These are phyloP conservation scores for Hygrophorus russula DNA, from an alignment of 768 basidiomycete species.

Conservation along the genomic window DNA sequence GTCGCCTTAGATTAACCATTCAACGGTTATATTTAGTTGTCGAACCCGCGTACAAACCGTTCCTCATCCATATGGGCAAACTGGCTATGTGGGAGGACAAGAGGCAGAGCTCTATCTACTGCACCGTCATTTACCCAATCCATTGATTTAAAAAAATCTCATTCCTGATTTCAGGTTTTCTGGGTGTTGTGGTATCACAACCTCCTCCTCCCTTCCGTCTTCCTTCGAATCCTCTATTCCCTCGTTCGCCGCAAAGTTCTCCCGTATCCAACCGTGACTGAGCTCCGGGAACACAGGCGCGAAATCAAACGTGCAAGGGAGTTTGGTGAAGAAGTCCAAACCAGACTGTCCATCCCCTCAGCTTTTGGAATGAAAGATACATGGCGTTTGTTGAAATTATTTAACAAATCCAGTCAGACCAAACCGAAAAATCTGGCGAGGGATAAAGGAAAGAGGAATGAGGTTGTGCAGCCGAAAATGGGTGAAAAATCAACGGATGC, in stretches of 20 bases:
- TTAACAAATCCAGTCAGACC: conserved; percentile 24
- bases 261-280: conserved; percentile 41
- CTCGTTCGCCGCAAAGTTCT: conserved; percentile 38
- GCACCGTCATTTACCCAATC: conserved; percentile 28
- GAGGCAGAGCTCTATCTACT: conserved; percentile 34
- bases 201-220: conserved; percentile 39
- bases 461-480: neutral
- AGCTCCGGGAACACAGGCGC: conserved; percentile 40
- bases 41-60: conserved; percentile 37
- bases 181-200: conserved; percentile 58
- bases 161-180: conserved; percentile 28
- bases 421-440: conserved; percentile 18
- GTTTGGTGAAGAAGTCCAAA: conserved; percentile 39
- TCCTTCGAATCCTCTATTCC: conserved; percentile 35
- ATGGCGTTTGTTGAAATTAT: conserved; percentile 38
- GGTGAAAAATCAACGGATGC: neutral
- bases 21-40: conserved; percentile 46
- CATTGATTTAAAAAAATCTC: neutral
- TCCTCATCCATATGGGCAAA: conserved; percentile 23
- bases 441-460: conserved; percentile 11
- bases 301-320: conserved; percentile 37
- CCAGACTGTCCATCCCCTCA: conserved; percentile 33
- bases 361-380: conserved; percentile 37
- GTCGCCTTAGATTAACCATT: conserved; percentile 35
- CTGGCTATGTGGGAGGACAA: conserved; percentile 49